phyloP scores from a whole-genome alignment of 192 early-diverging fungal genomes.

The Coemansia sp. region DNA sequence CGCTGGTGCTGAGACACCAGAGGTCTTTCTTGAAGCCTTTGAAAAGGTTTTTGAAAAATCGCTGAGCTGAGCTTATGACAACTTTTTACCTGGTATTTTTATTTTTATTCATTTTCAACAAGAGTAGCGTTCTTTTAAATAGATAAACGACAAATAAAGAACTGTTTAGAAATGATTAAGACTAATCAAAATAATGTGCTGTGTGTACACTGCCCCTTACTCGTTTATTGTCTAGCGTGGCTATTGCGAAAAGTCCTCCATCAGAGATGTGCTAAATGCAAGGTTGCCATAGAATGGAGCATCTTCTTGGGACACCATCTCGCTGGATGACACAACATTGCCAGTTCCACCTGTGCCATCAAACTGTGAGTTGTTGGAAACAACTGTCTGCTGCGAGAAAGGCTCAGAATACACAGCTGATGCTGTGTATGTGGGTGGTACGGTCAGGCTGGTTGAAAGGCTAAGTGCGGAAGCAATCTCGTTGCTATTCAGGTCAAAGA shows the following conservation, averaged over 20 bases:
- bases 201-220: not conserved
- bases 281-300: not conserved
- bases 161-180: not conserved
- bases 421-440: not conserved
- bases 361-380: not conserved
- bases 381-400: not conserved
- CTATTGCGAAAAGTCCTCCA: constrained; percentile 5
- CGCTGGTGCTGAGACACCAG: constrained; percentile 69
- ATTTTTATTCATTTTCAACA: not conserved
- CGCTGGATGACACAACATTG: not conserved
- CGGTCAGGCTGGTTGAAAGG: not conserved
- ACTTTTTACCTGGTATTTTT: not conserved
- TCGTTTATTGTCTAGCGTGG: not conserved
- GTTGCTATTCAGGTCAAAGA: not conserved
- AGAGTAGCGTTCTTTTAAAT: not conserved
- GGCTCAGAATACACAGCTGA: not conserved
- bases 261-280: not conserved
- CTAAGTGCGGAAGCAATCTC: constrained; percentile 1
- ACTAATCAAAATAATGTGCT: not conserved
- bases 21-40: constrained; percentile 63
- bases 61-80: not conserved
- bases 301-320: not conserved
- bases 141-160: not conserved
- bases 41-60: constrained; percentile 36
- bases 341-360: not conserved